phyloP scores from a whole-genome alignment of 768 basidiomycete genomes.

The Austroboletus eburneus region DNA sequence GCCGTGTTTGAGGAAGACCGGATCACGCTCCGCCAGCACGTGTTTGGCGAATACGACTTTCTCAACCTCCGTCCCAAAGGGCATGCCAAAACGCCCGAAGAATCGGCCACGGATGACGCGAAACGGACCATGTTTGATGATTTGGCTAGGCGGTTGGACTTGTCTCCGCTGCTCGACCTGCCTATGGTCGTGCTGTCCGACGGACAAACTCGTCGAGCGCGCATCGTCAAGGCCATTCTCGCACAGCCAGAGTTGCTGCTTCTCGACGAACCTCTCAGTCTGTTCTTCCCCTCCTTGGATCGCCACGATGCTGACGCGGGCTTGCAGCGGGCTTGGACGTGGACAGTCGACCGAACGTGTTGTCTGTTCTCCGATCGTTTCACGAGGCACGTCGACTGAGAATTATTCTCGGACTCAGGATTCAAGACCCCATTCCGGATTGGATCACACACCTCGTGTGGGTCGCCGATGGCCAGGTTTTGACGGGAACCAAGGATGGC shows the following conservation, averaged over 20 bases:
- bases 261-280: slow-evolving; percentile 88
- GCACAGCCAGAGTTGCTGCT: slow-evolving; percentile 68
- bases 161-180: slow-evolving; percentile 67
- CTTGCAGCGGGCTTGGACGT: slow-evolving; percentile 74
- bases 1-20: slow-evolving; percentile 83
- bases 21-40: slow-evolving; percentile 66
- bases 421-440: slow-evolving; percentile 67
- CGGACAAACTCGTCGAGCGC: slow-evolving; percentile 85
- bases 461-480: slow-evolving; percentile 45
- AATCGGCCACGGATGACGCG: slow-evolving; percentile 24
- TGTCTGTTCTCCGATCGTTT: slow-evolving; percentile 51
- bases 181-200: slow-evolving; percentile 85
- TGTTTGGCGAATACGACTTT: slow-evolving; percentile 52
- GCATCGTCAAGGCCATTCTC: slow-evolving; percentile 76
- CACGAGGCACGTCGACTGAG: slow-evolving; percentile 49
- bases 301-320: background rate
- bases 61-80: slow-evolving; percentile 26
- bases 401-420: slow-evolving; percentile 61
- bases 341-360: slow-evolving; percentile 50
- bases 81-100: slow-evolving; percentile 17
- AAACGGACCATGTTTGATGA: slow-evolving; percentile 43
- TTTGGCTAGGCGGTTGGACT: slow-evolving; percentile 52
- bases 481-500: slow-evolving; percentile 47
- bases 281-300: slow-evolving; percentile 16
- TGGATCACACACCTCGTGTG: slow-evolving; percentile 69